phyloP scores from a whole-genome alignment of 2,329 filamentous ascomycete species.

The Pyrenochaeta sp. region DNA sequence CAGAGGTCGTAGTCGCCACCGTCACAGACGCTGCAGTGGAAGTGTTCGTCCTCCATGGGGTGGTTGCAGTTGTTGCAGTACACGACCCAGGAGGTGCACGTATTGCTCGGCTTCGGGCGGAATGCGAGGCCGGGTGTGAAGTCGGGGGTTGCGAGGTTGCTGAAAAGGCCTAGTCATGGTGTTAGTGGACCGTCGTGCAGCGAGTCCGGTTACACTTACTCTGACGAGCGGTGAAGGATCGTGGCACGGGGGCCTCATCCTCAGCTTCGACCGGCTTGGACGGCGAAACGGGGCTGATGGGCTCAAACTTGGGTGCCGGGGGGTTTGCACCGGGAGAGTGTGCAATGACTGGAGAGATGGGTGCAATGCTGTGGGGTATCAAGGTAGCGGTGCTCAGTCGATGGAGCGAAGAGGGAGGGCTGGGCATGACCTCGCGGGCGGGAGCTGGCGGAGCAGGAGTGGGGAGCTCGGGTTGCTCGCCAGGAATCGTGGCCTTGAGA shows the following conservation, averaged over 20 bases:
- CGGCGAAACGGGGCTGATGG: conserved; percentile 34
- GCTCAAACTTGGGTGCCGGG: conserved; percentile 20
- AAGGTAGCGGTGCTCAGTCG: conserved; percentile 40
- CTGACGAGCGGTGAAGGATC: conserved; percentile 47
- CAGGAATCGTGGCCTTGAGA: conserved; percentile 72
- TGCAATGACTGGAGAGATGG: conserved; percentile 38
- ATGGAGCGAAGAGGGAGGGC: conserved; percentile 28
- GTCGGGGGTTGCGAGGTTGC: conserved; percentile 37
- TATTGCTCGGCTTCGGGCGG: conserved; percentile 50
- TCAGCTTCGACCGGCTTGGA: conserved; percentile 28
- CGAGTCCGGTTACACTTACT: conserved; percentile 31
- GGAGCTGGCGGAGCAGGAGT: conserved; percentile 22
- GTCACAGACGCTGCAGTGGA: conserved; percentile 93
- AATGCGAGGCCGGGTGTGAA: conserved; percentile 45
- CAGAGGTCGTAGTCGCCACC: conserved; percentile 95
- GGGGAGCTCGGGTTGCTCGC: conserved; percentile 56
- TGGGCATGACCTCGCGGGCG: conserved; percentile 15
- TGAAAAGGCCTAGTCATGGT: conserved; percentile 35
- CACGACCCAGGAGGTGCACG: conserved; percentile 73
- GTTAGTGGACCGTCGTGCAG: conserved; percentile 16
- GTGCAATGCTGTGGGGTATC: conserved; percentile 27
- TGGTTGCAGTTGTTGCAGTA: conserved; percentile 92
- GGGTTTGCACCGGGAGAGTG: conserved; percentile 28
- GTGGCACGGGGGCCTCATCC: conserved; percentile 53
- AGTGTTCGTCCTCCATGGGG: conserved; percentile 82